A percentile compares a stretch with the other conserved stretches of the same genome.
These are phyloP conservation scores for Globomyces sp. DNA, from an alignment of 371 early-diverging fungal species.

Conservation along the genomic window DNA sequence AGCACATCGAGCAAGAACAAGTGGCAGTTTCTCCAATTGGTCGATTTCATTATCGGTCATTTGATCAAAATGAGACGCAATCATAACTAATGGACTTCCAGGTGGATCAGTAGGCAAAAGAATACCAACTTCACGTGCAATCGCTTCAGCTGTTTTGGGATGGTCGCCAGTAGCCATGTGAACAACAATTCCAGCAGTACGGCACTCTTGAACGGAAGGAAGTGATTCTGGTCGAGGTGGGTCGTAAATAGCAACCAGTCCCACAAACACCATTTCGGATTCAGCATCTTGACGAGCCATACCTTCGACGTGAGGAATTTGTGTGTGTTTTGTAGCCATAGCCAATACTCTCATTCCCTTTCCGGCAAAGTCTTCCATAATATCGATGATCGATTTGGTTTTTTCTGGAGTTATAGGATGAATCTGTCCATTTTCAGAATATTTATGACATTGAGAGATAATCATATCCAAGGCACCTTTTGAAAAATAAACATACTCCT, in stretches of 20 bases:
- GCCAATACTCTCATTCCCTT: slow-evolving; percentile 5
- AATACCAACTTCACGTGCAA: slow-evolving; percentile 85
- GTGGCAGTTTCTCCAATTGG: slow-evolving; percentile 30
- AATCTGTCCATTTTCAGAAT: slow-evolving; percentile 30
- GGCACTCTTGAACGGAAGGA: slow-evolving; percentile 73
- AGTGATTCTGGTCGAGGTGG: slow-evolving; percentile 84
- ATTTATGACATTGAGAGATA: slow-evolving; percentile 46
- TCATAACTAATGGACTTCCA: neutral
- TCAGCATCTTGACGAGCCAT: slow-evolving; percentile 11
- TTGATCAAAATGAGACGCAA: slow-evolving; percentile 53
- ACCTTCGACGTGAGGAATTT: slow-evolving; percentile 42
- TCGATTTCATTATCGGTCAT: slow-evolving; percentile 47
- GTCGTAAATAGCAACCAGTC: slow-evolving; percentile 85
- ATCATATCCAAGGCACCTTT: slow-evolving; percentile 82
- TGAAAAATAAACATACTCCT: slow-evolving; percentile 33
- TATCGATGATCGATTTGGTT: neutral
- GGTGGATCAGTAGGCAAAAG: slow-evolving; percentile 42
- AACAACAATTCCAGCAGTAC: slow-evolving; percentile 81
- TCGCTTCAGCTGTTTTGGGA: slow-evolving; percentile 79
- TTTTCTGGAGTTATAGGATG: too few relatives aligned
- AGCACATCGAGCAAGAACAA: slow-evolving; percentile 86
- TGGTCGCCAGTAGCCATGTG: slow-evolving; percentile 97
- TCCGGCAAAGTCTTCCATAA: neutral
- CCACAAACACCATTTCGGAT: slow-evolving; percentile 63
- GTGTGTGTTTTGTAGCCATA: slow-evolving; percentile 22